A percentile compares a stretch with the other conserved stretches of the same genome.
Conservation (phyloP, 75 land plant genomes). For the Pseudotsuga menziesii region DNA sequence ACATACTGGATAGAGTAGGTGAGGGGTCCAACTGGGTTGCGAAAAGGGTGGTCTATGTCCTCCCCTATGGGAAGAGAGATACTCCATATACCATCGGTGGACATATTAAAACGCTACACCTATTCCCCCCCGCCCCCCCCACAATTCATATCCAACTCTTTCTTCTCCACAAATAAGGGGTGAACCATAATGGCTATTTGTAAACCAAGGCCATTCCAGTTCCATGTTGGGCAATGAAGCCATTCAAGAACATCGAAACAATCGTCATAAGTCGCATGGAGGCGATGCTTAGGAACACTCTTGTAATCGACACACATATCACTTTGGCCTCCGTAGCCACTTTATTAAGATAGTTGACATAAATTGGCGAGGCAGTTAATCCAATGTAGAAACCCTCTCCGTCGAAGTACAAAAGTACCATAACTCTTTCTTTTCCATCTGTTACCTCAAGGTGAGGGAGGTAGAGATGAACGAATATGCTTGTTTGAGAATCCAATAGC, state of each 20-base stretch:
- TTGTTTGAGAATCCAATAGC: too few species aligned
- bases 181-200: constrained; percentile 4
- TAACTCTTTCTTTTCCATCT: too few species aligned
- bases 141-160: background rate
- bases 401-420: constrained; percentile 47
- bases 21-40: constrained; percentile 27
- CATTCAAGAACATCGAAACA: constrained; percentile 34
- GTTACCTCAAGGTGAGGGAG: too few species aligned
- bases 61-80: constrained; percentile 11
- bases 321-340: constrained; percentile 25
- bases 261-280: constrained; percentile 52
- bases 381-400: constrained; percentile 40
- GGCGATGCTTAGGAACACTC: constrained; percentile 38
- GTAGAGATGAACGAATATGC: too few species aligned
- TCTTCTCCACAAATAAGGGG: constrained; percentile 9
- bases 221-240: constrained; percentile 4
- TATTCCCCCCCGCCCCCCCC: too few species aligned
- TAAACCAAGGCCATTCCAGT: background rate
- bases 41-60: constrained; percentile 27
- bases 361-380: constrained; percentile 19
- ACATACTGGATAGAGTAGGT: constrained; percentile 16
- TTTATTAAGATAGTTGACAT: constrained; percentile 26
- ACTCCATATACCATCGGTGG: constrained; percentile 15
- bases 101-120: background rate
- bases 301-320: constrained; percentile 46